These are phyloP conservation scores for Miamiensis avidus DNA, from an alignment of 169 alveolate species.

Conservation along the genomic window DNA sequence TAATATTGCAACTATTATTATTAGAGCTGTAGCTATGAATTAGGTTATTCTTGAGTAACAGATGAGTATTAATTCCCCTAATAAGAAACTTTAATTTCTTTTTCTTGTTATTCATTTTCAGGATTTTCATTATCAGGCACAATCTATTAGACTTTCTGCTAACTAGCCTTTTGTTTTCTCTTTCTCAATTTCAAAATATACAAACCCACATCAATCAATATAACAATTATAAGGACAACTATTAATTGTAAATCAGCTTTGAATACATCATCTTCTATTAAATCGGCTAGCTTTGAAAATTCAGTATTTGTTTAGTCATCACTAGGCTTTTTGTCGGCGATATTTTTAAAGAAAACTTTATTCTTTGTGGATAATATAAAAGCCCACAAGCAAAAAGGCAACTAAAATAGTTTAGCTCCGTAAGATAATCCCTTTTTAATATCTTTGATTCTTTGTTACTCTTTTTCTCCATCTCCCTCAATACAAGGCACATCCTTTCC, in stretches of 20 bases:
- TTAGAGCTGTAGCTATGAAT: too few relatives aligned
- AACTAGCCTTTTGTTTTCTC: neutral
- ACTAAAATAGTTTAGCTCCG: conserved; percentile 2
- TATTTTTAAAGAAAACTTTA: neutral
- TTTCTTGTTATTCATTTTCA: neutral
- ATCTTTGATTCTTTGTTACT: neutral
- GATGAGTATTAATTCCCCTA: neutral
- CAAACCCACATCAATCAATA: neutral
- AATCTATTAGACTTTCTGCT: neutral
- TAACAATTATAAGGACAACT: neutral
- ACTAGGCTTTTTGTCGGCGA: neutral
- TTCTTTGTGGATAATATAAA: conserved; percentile 1
- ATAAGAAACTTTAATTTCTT: neutral
- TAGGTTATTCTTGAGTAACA: neutral
- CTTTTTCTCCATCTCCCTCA: conserved; percentile 19
- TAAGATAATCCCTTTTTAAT: neutral
- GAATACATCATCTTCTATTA: conserved; percentile 6
- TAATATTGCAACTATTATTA: too few relatives aligned
- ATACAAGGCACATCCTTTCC: conserved; percentile 28
- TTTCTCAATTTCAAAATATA: neutral
- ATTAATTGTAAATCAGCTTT: neutral
- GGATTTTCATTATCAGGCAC: neutral
- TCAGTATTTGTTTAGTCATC: neutral
- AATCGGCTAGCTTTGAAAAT: neutral
- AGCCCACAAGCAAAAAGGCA: conserved; percentile 12